Evolutionary conservation across 176 grass and related monocot species (phyloP), one percentile per base, ranked within the genome.

Genomic region (Chloris gayana): DNA sequence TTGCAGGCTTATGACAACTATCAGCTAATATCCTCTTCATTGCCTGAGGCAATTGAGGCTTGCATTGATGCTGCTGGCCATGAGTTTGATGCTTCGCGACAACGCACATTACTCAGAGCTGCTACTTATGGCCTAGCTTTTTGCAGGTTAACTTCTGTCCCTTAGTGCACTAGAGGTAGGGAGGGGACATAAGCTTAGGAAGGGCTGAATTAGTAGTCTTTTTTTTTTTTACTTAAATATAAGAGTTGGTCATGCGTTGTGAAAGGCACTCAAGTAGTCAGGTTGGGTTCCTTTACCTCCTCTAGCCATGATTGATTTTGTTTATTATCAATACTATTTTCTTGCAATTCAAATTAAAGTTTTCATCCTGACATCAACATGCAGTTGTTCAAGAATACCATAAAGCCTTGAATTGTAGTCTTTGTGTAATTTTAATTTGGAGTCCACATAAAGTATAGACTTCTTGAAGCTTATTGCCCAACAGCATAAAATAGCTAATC

Each of bases 1-100:
- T n/a, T n/a, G n/a, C n/a, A n/a, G n/a, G 95, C 95, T 86, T 93
- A 98, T 81, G 95, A 98, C 75, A 98, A 98, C 68, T 87, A 93
- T 70, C 86, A 89, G 75, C 79, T 94, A 33, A 98, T 98, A 79
- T 87, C 78, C 3, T 91, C 88, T 73, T 93, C 90, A 32, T 77
- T 98, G 56, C 83, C 88, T 25, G 90, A 98, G 86, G 92, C 95
- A 74, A 94, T 98, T 72, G 88, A 95, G 75, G 86, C 84, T 37
- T 98, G 92, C 83, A 95, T 95, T 76, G 96, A 95, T 64, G 96
- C 96, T 78, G 88, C 92, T 82, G 96, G 96, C 15, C 79, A 93
- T 82, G 96, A 98, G 71, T 98, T 95, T 87, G 96, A 95, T 91
- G 24, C 89, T 91, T 95, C 92, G 64, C 96, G 92, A 62, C 96